Evolutionary conservation across 805 yeast genomes (phyloP).

Genomic region (Tetrapisispora fleetii): DNA sequence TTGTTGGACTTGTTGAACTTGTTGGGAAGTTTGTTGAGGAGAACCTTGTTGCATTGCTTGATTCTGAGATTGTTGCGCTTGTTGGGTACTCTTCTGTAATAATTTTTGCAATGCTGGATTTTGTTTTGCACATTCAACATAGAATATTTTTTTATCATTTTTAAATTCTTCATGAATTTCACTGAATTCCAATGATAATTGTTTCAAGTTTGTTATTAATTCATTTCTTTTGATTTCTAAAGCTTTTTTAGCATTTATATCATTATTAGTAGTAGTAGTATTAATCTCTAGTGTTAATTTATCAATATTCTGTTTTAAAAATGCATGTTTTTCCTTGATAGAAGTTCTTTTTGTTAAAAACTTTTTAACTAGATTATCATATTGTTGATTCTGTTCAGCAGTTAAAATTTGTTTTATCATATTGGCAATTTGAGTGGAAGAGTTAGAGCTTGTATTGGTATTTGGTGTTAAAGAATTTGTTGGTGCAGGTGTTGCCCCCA

Average conservation of each 20-base stretch:
- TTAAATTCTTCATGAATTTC: conserved; percentile 22
- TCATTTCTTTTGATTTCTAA: conserved; percentile 22
- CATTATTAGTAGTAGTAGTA: conserved; percentile 11
- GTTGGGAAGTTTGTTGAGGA: conserved; percentile 5
- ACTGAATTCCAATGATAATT: conserved; percentile 19
- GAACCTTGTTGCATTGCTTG: conserved; percentile 12
- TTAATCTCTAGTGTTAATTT: conserved; percentile 22
- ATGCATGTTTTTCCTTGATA: conserved; percentile 24
- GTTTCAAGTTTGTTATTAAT: conserved; percentile 17
- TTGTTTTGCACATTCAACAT: conserved; percentile 27
- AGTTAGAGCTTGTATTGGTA: conserved; percentile 7
- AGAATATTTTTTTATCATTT: conserved; percentile 25
- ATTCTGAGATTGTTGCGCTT: conserved; percentile 7
- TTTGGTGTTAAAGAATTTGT: conserved; percentile 7
- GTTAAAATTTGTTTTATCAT: conserved; percentile 25
- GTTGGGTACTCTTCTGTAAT: conserved; percentile 21
- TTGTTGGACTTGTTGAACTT: conserved; percentile 10
- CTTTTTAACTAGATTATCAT: conserved; percentile 20
- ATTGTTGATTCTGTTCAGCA: conserved; percentile 24
- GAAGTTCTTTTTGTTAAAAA: conserved; percentile 24
- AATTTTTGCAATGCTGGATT: conserved; percentile 26
- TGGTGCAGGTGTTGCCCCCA: conserved; percentile 6
- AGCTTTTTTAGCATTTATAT: conserved; percentile 20
- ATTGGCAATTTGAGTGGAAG: conserved; percentile 9
- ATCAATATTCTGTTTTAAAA: conserved; percentile 25